phyloP scores from a whole-genome alignment of 1,284 basidiomycete species.

The Ustilago curta region DNA sequence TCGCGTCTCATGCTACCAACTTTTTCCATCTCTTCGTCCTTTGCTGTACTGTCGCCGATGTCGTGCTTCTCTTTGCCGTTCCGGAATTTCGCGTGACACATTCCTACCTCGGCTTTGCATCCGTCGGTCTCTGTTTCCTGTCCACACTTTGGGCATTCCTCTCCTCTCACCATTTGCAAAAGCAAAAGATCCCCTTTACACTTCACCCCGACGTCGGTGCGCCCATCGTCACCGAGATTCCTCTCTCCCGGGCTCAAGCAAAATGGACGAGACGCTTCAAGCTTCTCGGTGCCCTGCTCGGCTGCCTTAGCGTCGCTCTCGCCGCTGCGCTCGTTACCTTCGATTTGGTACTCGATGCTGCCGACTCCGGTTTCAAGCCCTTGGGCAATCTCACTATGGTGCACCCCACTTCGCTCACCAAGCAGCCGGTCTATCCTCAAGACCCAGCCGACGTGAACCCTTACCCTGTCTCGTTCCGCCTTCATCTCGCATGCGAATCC shows the following conservation, averaged over 20 bases:
- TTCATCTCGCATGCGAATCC: conserved; percentile 52
- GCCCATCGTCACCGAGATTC: conserved; percentile 45
- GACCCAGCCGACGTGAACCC: conserved; percentile 44
- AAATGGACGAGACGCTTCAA: conserved; percentile 50
- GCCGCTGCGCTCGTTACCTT: conserved; percentile 47
- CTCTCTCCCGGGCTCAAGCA: conserved; percentile 40
- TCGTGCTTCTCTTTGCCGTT: conserved; percentile 37
- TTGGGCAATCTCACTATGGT: conserved; percentile 49
- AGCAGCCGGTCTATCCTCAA: conserved; percentile 37
- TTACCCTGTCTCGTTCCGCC: conserved; percentile 45
- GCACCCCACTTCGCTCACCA: conserved; percentile 33
- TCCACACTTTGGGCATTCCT: conserved; percentile 46
- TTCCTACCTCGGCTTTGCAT: conserved; percentile 43
- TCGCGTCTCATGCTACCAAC: conserved; percentile 48
- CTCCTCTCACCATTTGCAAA: conserved; percentile 34
- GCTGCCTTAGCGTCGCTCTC: conserved; percentile 28
- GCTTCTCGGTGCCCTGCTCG: conserved; percentile 42
- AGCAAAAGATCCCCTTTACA: conserved; percentile 35
- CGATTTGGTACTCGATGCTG: conserved; percentile 51
- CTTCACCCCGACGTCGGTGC: conserved; percentile 41
- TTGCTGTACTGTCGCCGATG: conserved; percentile 29
- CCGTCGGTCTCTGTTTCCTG: conserved; percentile 34
- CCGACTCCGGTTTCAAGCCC: conserved; percentile 49
- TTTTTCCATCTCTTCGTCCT: conserved; percentile 48
- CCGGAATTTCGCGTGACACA: conserved; percentile 42